Evolutionary conservation across 352 stramenopile genomes (phyloP), one percentile per base, ranked within the genome.

Genomic region (Thraustochytrium striatum): DNA sequence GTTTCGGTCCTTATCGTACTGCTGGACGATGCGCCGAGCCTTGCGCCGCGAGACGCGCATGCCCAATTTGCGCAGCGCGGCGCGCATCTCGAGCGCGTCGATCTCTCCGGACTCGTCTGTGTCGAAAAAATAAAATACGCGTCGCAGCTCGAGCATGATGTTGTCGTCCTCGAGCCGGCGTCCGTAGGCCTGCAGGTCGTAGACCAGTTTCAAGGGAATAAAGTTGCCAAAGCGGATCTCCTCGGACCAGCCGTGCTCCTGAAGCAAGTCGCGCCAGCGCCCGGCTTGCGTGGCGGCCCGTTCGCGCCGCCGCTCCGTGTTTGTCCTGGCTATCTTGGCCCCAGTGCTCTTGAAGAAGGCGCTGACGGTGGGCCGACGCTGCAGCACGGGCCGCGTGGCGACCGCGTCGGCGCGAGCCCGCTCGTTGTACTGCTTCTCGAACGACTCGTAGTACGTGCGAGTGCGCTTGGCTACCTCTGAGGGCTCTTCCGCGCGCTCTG

Each of bases 121-220:
- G 28, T 80, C 70, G 7, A 80, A 80, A 16, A 53, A 28, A 35
- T 59, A 80, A 7, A 80, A 80, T 33, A 80, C 57, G 8, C 70
- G n/a, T 3, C 70, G 33, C 53, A 75, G 39, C 41, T 80, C 70
- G 5, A 80, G 70, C n/a, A 80, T 61, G 2, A 2, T 35, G 38
- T 80, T 80, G 58, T 80, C 70, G 28, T 80, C 70, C 28, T 72
- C 55, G 1, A 80, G 58, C 1, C 58, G 36, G 0, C 70, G 55
- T 32, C 70, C 70, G 28, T 61, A 80, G 16, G 70, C 70, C 39
- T 80, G 55, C 13, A 80, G 2, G 25, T 80, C 70, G 47, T 80
- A 80, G 21, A 72, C 19, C 9, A n/a, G 16, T n/a, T 80, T 62
- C 28, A 65, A 75, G 3, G 70, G 55, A 25, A 80, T 59, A 47